phyloP scores from a whole-genome alignment of 1,284 basidiomycete species.

The Pseudozyma sp. region DNA sequence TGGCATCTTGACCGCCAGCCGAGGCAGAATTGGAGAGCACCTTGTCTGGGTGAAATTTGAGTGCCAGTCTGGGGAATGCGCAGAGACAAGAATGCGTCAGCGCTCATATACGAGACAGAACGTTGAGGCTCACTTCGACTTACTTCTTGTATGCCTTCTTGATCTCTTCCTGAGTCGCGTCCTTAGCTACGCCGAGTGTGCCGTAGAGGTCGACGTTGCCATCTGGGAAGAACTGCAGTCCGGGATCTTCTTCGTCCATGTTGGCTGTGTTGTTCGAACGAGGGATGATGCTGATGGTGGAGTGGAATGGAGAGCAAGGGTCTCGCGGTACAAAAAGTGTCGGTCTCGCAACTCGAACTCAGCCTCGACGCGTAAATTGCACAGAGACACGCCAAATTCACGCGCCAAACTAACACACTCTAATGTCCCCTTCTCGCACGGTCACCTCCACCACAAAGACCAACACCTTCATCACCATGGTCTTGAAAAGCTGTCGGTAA shows the following conservation, averaged over 20 bases:
- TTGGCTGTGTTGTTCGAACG: constrained; percentile 10
- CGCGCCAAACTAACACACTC: not conserved
- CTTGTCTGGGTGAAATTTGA: constrained; percentile 68
- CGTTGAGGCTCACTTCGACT: constrained; percentile 10
- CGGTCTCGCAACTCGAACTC: constrained; percentile 7
- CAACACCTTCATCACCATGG: not conserved
- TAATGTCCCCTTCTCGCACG: constrained; percentile 15
- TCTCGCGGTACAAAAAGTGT: constrained; percentile 6
- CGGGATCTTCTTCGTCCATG: constrained; percentile 61
- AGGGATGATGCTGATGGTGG: not conserved
- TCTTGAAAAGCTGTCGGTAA: too few species aligned
- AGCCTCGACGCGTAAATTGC: constrained; percentile 42
- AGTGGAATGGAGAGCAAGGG: not conserved
- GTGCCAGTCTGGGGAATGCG: constrained; percentile 52
- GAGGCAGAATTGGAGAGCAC: constrained; percentile 44
- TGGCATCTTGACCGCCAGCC: constrained; percentile 35
- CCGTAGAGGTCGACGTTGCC: constrained; percentile 66
- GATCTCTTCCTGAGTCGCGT: constrained; percentile 59
- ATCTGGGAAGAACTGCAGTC: constrained; percentile 63
- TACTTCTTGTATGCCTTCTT: constrained; percentile 64
- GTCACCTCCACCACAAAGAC: constrained; percentile 1
- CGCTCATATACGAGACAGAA: not conserved
- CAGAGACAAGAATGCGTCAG: not conserved
- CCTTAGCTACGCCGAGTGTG: constrained; percentile 53
- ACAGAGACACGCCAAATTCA: not conserved